Base-by-base conservation (phyloP, 2,329 filamentous ascomycete genomes). In the Leptographium wingfieldii region DNA sequence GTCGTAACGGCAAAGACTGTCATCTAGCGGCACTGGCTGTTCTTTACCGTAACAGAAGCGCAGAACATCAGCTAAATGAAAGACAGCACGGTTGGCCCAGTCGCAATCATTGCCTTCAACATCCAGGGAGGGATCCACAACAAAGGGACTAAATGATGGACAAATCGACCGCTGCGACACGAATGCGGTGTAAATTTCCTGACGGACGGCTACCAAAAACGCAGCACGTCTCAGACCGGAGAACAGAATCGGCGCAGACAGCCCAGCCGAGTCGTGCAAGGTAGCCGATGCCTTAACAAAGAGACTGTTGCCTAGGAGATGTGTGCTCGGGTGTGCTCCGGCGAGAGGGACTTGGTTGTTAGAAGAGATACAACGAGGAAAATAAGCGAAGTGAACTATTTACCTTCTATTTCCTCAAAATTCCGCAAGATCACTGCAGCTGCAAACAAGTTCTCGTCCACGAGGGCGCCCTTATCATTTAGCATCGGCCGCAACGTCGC, bases 391-490 rank as follows among this genome's bases (percentile, higher is more conserved):
- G 5, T 12, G 35, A 12, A 11, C 10, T 14, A 19, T 14, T 6
- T 11, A 60, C 59, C 29, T 5, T 56, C 55, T 22, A 57, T 54
- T 31, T 60, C 59, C 25, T 60, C 59, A 16, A 35, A 53, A 12
- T 53, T 51, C 14, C 59, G 33, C 55, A 60, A n/a, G 10, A 60
- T 60, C 3, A 60, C 59, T 2, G 59, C 53, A 3, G 59, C 59
- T 2, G 59, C 59, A 55, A 53, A 60, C 22, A 60, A 19, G n/a
- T 56, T 56, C 49, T 60, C 59, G 38, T 60, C 59, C n/a, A 60
- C 27, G 12, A 58, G 14, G 7, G 59, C 46, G 27, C 22, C 35
- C 11, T 56, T 46, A 38, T 60, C 55, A 35, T 14, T 49, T 14
- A 60, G 55, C 33, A 60, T 57, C 25, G 59, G 59, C 25, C 55